Percentiles rank a stretch among this genome's conserved stretches.
Conservation (phyloP, 306 rosid species). For the Vicia faba region DNA sequence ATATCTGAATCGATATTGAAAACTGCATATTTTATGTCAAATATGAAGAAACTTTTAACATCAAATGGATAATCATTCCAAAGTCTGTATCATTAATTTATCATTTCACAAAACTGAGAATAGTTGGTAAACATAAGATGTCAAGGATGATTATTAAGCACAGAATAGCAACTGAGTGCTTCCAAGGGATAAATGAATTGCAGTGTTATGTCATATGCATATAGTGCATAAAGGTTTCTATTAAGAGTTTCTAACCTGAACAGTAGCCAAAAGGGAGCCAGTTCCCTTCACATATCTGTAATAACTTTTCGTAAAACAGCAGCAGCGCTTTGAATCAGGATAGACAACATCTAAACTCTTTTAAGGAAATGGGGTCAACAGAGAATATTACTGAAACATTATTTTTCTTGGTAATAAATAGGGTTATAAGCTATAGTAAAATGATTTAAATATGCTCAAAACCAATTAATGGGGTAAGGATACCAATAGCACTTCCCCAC, state of each 20-base stretch:
- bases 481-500: slow-evolving; percentile 99
- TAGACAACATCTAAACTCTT: slow-evolving; percentile 71
- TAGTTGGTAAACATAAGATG: too few relatives aligned
- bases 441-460: too few relatives aligned
- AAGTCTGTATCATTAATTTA: too few relatives aligned
- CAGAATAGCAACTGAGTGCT: neutral
- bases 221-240: neutral
- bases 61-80: too few relatives aligned
- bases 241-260: slow-evolving; percentile 54
- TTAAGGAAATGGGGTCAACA: slow-evolving; percentile 45
- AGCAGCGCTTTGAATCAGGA: slow-evolving; percentile 88
- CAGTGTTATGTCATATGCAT: neutral
- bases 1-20: too few relatives aligned
- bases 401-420: too few relatives aligned
- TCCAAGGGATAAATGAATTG: slow-evolving; percentile 20
- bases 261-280: slow-evolving; percentile 86
- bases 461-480: too few relatives aligned
- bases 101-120: neutral
- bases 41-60: too few relatives aligned
- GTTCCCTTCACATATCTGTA: too few relatives aligned
- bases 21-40: too few relatives aligned
- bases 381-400: slow-evolving; percentile 10
- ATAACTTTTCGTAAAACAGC: slow-evolving; percentile 95
- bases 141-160: slow-evolving; percentile 27
- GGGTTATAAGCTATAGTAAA: too few relatives aligned